A percentile compares a stretch with the other conserved stretches of the same genome.
phyloP scores from a whole-genome alignment of 176 grass and related monocot genomes.

The Lolium multiflorum region DNA sequence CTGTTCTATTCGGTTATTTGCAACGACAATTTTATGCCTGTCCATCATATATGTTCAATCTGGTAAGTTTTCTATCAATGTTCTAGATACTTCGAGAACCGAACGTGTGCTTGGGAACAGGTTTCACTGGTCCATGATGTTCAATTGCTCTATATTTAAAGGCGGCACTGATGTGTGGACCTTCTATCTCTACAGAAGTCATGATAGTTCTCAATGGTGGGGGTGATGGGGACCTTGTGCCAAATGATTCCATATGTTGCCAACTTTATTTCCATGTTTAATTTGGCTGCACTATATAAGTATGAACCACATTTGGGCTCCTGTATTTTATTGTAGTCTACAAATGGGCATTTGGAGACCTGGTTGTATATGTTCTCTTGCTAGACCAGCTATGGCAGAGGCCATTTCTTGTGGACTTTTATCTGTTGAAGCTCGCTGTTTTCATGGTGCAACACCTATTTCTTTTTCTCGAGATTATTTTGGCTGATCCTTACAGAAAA shows the following conservation, averaged over 20 bases:
- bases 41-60: background rate
- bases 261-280: background rate
- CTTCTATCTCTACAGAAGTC: background rate
- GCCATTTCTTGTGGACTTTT: background rate
- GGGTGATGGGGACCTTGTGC: background rate
- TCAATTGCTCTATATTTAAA: slow-evolving; percentile 8
- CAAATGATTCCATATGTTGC: slow-evolving; percentile 4
- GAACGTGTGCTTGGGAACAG: no score
- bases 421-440: background rate
- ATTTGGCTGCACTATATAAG: background rate
- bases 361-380: background rate
- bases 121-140: no score
- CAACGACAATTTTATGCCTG: background rate
- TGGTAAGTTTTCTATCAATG: background rate
- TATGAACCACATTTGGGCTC: background rate
- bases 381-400: background rate
- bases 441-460: background rate
- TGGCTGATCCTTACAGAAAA: no score
- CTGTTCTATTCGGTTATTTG: background rate
- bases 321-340: background rate
- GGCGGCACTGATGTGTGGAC: background rate
- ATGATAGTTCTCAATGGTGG: slow-evolving; percentile 8
- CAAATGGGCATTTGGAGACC: background rate
- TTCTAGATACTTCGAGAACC: background rate
- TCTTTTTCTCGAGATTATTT: no score